These are phyloP conservation scores for Cercophora samala DNA, from an alignment of 495 filamentous ascomycete species.

Conservation along the genomic window DNA sequence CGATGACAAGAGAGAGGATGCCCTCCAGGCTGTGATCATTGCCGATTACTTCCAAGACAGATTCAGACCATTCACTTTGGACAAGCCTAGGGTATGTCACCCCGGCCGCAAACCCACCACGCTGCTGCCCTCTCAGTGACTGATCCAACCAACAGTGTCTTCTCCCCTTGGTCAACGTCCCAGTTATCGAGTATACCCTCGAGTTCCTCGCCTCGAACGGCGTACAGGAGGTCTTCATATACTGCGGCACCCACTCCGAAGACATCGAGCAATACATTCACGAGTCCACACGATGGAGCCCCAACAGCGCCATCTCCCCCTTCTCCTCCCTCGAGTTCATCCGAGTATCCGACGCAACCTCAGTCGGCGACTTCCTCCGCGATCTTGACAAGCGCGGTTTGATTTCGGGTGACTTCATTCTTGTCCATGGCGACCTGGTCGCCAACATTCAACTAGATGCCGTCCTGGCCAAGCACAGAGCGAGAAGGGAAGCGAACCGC, in stretches of 20 bases:
- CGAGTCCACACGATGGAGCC: slow-evolving; percentile 42
- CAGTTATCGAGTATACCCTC: slow-evolving; percentile 94
- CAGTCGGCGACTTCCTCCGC: slow-evolving; percentile 91
- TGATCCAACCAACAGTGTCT: slow-evolving; percentile 62
- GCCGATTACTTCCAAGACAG: slow-evolving; percentile 91
- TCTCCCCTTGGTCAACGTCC: slow-evolving; percentile 86
- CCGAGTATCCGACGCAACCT: slow-evolving; percentile 73
- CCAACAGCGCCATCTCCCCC: slow-evolving; percentile 62
- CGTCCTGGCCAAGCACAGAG: slow-evolving; percentile 73
- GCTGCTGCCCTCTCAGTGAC: slow-evolving; percentile 7
- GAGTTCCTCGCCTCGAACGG: slow-evolving; percentile 94
- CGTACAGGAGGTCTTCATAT: slow-evolving; percentile 87
- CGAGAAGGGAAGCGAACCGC: slow-evolving; percentile 77
- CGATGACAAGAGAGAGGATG: slow-evolving; percentile 74
- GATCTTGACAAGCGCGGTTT: slow-evolving; percentile 84
- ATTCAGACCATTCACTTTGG: slow-evolving; percentile 85
- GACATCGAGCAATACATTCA: slow-evolving; percentile 81
- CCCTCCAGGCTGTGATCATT: slow-evolving; percentile 85
- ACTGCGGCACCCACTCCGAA: slow-evolving; percentile 85
- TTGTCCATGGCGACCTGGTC: slow-evolving; percentile 93
- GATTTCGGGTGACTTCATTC: slow-evolving; percentile 85
- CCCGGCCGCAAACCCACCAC: slow-evolving; percentile 8
- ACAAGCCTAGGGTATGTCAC: slow-evolving; percentile 76
- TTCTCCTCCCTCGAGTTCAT: slow-evolving; percentile 82
- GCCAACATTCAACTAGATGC: slow-evolving; percentile 80